phyloP scores from a whole-genome alignment of 352 stramenopile genomes.

The Pythium apleroticum region DNA sequence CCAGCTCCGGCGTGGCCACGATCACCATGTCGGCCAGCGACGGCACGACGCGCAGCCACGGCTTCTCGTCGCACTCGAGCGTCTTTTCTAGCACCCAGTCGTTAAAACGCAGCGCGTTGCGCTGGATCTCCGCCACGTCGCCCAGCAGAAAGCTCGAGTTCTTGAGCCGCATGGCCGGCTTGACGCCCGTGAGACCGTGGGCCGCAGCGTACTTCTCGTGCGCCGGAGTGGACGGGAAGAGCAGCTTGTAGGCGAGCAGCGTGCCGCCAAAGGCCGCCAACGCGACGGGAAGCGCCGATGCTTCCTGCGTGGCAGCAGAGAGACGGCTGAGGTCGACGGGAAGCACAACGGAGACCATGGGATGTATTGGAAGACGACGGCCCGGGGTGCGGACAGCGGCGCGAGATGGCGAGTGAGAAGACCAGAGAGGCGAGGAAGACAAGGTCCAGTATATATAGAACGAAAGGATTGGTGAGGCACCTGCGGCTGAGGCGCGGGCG shows the following conservation, averaged over 20 bases:
- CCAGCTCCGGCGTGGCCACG: slow-evolving; percentile 13
- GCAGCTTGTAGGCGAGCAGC: slow-evolving; percentile 20
- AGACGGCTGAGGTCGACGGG: neutral
- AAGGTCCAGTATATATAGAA: too few relatives aligned
- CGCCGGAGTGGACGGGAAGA: slow-evolving; percentile 2
- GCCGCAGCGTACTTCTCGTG: slow-evolving; percentile 9
- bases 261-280: neutral
- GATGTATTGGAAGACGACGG: neutral
- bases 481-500: too few relatives aligned
- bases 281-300: slow-evolving; percentile 2
- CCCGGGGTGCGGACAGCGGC: too few relatives aligned
- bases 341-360: neutral
- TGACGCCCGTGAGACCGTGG: slow-evolving; percentile 12
- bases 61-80: slow-evolving; percentile 7
- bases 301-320: neutral
- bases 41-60: slow-evolving; percentile 18
- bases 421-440: too few relatives aligned
- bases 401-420: neutral
- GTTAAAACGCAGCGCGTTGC: slow-evolving; percentile 16
- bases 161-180: slow-evolving; percentile 6
- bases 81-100: slow-evolving; percentile 25
- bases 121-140: slow-evolving; percentile 8
- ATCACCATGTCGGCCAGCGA: slow-evolving; percentile 20
- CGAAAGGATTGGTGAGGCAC: too few relatives aligned
- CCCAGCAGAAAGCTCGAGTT: slow-evolving; percentile 1